Base-by-base conservation (phyloP, 352 stramenopile genomes). In the Poterioochromonas sp. region DNA sequence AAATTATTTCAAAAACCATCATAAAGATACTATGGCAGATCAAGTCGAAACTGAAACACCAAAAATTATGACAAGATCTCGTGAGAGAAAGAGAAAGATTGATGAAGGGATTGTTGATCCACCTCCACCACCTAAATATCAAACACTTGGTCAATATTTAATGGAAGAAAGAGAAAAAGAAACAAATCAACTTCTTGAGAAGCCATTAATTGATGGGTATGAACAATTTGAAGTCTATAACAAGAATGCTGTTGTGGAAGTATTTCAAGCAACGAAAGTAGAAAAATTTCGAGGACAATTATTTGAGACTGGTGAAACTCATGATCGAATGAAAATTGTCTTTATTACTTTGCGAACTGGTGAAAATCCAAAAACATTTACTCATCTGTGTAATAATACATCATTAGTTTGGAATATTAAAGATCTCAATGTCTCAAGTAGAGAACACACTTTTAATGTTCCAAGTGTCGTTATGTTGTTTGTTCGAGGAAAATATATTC, bases 91-190 rank as follows among this genome's bases (percentile, higher is more conserved):
- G 15, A 15, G 26, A 58, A 15, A 26, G 15, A 26, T 26, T 26
- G 47, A 58, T 26, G 47, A 15, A 26, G 47, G 47, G 15, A 15
- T 58, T 58, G 15, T 26, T 58, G 47, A 15, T 26, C 15, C 15
- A 58, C 15, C 15, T 26, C 47, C 47, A 15, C 15, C 15, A 26
- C 47, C 47, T 26, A 58, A 58, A 26, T 26, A 26, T 58, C 47
- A 58, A 26, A 58, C 47, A 15, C 47, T 58, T 58, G 47, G 47
- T 58, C 47, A 58, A 58, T 58, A 58, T 26, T 58, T 58, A 58
- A 26, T 26, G 26, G 47, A 58, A 26, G 47, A 58, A 26, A 15
- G 47, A 26, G 47, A 58, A 58, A 58, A 58, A 26, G 47, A 58
- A 58, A 26, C 47, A 15, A 26, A 58, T 26, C 15, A 15, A 26